Evolutionary conservation across 805 yeast species (phyloP).

Genomic region (Metschnikowia noctiluminum): DNA sequence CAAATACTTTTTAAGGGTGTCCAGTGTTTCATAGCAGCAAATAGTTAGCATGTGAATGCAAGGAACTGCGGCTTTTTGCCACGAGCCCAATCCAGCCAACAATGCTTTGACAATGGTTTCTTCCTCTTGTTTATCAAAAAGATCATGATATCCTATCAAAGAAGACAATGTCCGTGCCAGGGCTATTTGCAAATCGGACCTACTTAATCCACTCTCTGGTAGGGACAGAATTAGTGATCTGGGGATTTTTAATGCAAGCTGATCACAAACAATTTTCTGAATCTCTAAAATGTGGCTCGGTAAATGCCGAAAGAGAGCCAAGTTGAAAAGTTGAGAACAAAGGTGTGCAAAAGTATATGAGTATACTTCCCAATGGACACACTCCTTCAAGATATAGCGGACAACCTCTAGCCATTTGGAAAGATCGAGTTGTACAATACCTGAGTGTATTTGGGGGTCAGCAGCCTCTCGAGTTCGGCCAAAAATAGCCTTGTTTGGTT

Average conservation of each 20-base stretch:
- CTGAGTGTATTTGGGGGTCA: neutral
- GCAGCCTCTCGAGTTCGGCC: neutral
- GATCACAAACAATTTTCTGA: conserved; percentile 53
- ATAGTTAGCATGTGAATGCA: conserved; percentile 71
- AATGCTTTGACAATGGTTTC: conserved; percentile 62
- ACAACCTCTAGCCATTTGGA: conserved; percentile 51
- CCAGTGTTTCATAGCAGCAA: conserved; percentile 79
- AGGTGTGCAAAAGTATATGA: conserved; percentile 65
- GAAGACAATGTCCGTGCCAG: conserved; percentile 60
- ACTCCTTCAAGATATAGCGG: conserved; percentile 46
- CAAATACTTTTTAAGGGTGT: conserved; percentile 64
- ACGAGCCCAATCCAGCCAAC: conserved; percentile 59
- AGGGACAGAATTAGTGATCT: conserved; percentile 20
- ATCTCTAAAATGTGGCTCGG: conserved; percentile 38
- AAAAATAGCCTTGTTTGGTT: conserved; percentile 28
- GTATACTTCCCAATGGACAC: conserved; percentile 68
- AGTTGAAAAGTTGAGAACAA: conserved; percentile 64
- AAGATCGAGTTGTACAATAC: conserved; percentile 35
- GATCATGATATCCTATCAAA: conserved; percentile 55
- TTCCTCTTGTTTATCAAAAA: conserved; percentile 53
- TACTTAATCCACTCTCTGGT: conserved; percentile 42
- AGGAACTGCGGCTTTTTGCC: conserved; percentile 78
- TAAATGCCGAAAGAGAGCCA: conserved; percentile 47
- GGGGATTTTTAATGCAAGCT: conserved; percentile 51
- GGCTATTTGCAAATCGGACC: conserved; percentile 64